Percentiles rank a stretch among this genome's conserved stretches.
These are phyloP conservation scores for Trametes hirsuta DNA, from an alignment of 1,284 basidiomycete genomes.

Conservation along the genomic window DNA sequence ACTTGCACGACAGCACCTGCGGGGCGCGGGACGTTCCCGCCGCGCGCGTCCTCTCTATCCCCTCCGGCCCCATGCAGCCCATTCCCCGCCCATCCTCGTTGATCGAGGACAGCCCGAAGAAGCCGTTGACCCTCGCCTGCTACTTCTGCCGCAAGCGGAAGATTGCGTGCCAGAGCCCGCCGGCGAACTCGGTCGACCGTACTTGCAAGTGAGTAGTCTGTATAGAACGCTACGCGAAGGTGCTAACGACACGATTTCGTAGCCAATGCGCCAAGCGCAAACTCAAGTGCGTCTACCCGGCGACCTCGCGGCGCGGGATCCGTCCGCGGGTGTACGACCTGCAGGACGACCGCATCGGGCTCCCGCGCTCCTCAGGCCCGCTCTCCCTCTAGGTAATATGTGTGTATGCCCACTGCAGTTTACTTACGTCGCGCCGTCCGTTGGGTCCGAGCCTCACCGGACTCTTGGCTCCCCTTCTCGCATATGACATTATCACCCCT, in stretches of 20 bases:
- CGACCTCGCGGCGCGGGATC: conserved; percentile 38
- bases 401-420: too few species aligned
- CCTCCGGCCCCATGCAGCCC: conserved; percentile 24
- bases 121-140: conserved; percentile 46
- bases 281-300: conserved; percentile 39
- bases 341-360: conserved; percentile 20
- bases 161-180: conserved; percentile 48
- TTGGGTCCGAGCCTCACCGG: conserved; percentile 27
- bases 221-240: conserved; percentile 1
- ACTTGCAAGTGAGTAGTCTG: conserved; percentile 44
- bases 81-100: conserved; percentile 29
- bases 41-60: conserved; percentile 25
- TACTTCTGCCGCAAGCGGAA: conserved; percentile 50
- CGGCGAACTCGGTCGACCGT: conserved; percentile 38
- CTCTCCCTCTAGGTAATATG: conserved; percentile 11
- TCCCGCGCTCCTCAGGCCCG: conserved; percentile 15
- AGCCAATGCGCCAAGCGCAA: conserved; percentile 41
- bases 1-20: conserved; percentile 13
- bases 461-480: conserved; percentile 25
- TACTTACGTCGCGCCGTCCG: not conserved
- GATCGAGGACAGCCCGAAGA: conserved; percentile 40
- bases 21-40: conserved; percentile 8
- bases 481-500: conserved; percentile 15
- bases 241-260: conserved; percentile 4
- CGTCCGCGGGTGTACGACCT: conserved; percentile 32